Evolutionary conservation across 140 eudicot species (phyloP), one percentile per base, ranked within the genome.

Genomic region (Anethum foeniculum): DNA sequence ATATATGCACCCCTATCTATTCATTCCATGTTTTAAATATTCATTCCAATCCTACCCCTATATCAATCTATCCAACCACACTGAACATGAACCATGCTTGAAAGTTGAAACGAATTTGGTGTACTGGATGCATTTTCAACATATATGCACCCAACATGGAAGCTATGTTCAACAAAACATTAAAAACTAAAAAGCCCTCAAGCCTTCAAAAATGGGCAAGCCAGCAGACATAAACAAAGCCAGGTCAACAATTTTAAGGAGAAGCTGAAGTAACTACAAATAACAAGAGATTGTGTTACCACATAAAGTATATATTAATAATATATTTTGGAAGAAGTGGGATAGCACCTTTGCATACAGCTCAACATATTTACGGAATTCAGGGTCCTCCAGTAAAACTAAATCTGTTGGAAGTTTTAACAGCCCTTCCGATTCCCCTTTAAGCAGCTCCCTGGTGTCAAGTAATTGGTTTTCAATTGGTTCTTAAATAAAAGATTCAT

Each of bases 391-490:
- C 19, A 93, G 43, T 69, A 96, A 89, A n/a, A 83, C 96, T 80
- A 60, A 91, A 49, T 93, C 98, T 32, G 98, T 93, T 23, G 92
- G 98, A 81, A 96, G 94, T 78, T 93, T 89, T 71, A 96, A 39
- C 88, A 92, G 88, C 67, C 97, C 99, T 84, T 92, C 97, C 43
- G 91, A 85, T 87, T 88, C 97, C 32, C 97, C 99, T 80, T 95
- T 88, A 54, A 95, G 91, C 68, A 95, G 92, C 87, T 92, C 97
- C 91, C 99, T 95, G 93, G 83, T 83, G 82, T 71, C 75, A 77
- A 51, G 78, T 1, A 12, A 8, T 47, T 16, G 10, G 78, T 10
- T 74, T 34, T 27, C 11, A 74, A 19, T 15, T 27, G 25, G 51
- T n/a, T 27, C 78, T 38, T 69, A 25, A 16, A 58, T 8, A 27